Evolutionary conservation across 306 rosid genomes (phyloP), one percentile per base, ranked within the genome.

Genomic region (Potentilla sterilis): DNA sequence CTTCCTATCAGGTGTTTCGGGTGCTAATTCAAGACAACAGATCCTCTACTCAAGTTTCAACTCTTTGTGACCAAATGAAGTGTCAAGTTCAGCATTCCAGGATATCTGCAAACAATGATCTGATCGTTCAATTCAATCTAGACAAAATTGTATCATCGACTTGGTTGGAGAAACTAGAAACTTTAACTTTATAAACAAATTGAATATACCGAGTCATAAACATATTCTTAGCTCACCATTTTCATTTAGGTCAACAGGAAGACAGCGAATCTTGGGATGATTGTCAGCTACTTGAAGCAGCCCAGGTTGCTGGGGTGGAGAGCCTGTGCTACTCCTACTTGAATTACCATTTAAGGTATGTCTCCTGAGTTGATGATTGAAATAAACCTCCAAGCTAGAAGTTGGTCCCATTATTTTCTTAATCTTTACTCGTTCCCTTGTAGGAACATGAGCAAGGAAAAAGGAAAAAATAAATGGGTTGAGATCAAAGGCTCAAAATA

Each of bases 191-290:
- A 51, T 40, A 63, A 32, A 65, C 37, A 73, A 12, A 28, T 9
- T 32, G 44, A 74, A 32, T 28, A 61, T 28, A 58, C 64, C 41
- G 37, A 22, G 84, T 57, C 70, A 40, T 28, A 58, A 64, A 24
- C 55, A 75, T 37, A 69, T 72, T 42, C 72, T 69, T 24, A 52
- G 82, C 88, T 78, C 55, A 92, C 99, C 91, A 71, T 90, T 87
- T 82, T 92, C 91, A 69, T 96, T 90, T 81, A 96, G 96, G 87
- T 92, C 97, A 82, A 90, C 88, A 67, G 93, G 92, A 76, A 89
- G 89, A 79, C 80, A 67, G 32, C 82, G 57, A 82, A 80, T 78
- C 78, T 81, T 90, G 40, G 81, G 84, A 85, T 85, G 98, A 81
- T 90, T 85, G 72, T 85, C 89, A 75, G 86, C 80, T 72, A 90